Conservation (phyloP, 2,329 filamentous ascomycete genomes). For the Leptographium procerum region DNA sequence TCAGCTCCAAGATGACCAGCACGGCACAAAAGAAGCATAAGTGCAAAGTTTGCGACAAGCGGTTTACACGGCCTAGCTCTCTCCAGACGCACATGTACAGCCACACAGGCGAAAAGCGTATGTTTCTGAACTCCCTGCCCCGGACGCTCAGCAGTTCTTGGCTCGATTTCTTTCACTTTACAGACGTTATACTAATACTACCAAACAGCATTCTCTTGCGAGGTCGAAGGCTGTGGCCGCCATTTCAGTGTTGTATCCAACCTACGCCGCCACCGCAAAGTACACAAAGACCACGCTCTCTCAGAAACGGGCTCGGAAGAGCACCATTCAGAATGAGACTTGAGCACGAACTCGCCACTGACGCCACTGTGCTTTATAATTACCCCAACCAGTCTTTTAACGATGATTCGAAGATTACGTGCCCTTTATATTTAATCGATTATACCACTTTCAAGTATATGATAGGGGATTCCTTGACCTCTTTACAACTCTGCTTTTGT, state of each 20-base stretch:
- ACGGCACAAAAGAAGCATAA: constrained; percentile 99
- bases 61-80: constrained; percentile 87
- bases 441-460: constrained; percentile 1
- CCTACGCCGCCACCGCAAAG: constrained; percentile 85
- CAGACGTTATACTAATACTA: not conserved
- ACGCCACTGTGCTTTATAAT: not conserved
- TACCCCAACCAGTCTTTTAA: not conserved
- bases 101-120: constrained; percentile 95
- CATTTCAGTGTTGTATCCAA: constrained; percentile 98
- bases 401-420: not conserved
- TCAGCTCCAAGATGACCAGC: constrained; percentile 90
- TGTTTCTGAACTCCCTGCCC: too few relatives aligned
- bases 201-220: constrained; percentile 71
- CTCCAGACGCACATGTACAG: constrained; percentile 97
- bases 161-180: too few relatives aligned
- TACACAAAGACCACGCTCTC: constrained; percentile 69
- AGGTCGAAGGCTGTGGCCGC: constrained; percentile 87
- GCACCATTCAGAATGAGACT: constrained; percentile 43
- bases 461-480: not conserved
- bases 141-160: too few relatives aligned
- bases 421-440: not conserved
- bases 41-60: constrained; percentile 97
- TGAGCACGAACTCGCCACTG: not conserved
- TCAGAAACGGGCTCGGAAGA: constrained; percentile 55
- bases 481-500: not conserved